These are phyloP conservation scores for Glomus cerebriforme DNA, from an alignment of 192 early-diverging fungal species.

Conservation along the genomic window DNA sequence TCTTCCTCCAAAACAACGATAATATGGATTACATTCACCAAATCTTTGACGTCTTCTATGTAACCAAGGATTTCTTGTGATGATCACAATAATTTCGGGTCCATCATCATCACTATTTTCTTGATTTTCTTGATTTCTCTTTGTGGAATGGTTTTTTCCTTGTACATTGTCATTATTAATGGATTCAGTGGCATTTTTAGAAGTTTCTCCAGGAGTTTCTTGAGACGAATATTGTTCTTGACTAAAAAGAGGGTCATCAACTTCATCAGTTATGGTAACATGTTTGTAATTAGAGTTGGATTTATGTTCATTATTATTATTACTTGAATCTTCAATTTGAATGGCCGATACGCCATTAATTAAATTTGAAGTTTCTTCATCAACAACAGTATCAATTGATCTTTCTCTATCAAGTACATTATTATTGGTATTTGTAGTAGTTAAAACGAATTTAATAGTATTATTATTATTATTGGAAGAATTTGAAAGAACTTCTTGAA, in stretches of 20 bases:
- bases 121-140: neutral
- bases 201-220: neutral
- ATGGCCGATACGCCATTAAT: neutral
- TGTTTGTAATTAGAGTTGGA: neutral
- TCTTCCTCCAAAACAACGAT: neutral
- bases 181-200: neutral
- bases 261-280: neutral
- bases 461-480: neutral
- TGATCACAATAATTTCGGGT: neutral
- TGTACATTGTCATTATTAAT: neutral
- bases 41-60: neutral
- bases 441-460: neutral
- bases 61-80: neutral
- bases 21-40: neutral
- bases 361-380: neutral
- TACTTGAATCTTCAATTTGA: neutral
- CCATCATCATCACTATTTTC: neutral
- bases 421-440: neutral
- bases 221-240: too few relatives aligned
- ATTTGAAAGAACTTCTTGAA: conserved; percentile 7
- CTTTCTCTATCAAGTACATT: neutral
- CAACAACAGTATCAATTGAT: neutral
- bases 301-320: too few relatives aligned
- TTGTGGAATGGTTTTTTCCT: neutral
- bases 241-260: too few relatives aligned